Percentiles rank a stretch among this genome's conserved stretches.
These are phyloP conservation scores for Moelleriella libera DNA, from an alignment of 2,329 filamentous ascomycete species.

Conservation along the genomic window DNA sequence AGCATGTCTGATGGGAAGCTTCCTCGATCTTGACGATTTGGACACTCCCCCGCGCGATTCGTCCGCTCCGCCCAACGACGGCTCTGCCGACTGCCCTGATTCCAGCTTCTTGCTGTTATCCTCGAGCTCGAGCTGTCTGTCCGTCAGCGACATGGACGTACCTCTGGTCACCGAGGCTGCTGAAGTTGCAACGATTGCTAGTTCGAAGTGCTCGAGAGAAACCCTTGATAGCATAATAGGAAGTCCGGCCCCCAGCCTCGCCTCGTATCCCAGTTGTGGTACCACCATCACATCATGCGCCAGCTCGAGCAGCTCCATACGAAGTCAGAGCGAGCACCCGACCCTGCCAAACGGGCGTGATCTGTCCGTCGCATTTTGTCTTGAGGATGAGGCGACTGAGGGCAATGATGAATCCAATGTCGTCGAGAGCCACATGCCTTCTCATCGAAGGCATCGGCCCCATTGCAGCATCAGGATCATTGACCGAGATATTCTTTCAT, in stretches of 20 bases:
- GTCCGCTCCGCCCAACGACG: neutral
- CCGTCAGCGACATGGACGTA: neutral
- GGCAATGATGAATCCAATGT: neutral
- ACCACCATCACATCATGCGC: conserved; percentile 10
- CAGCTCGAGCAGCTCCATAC: conserved; percentile 7
- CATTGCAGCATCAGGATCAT: neutral
- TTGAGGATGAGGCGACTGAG: neutral
- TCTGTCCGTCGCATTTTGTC: neutral
- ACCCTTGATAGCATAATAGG: conserved; percentile 2
- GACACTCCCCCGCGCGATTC: conserved; percentile 2
- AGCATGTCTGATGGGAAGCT: conserved; percentile 5
- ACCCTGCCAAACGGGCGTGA: conserved; percentile 4
- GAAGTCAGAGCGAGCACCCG: conserved; percentile 3
- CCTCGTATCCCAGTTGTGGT: conserved; percentile 5
- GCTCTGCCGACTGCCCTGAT: neutral
- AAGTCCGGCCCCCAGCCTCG: conserved; percentile 2
- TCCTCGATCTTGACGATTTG: conserved; percentile 6
- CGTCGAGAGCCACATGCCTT: too few species aligned
- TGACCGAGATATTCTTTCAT: neutral
- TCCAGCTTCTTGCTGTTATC: conserved; percentile 5
- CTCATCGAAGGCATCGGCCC: too few species aligned
- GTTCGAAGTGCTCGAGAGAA: neutral
- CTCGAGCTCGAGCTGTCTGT: conserved; percentile 1
- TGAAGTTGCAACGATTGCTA: conserved; percentile 1
- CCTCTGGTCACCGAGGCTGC: neutral